These are phyloP conservation scores for Tinospora cordifolia DNA, from an alignment of 164 flowering plant species.

Conservation along the genomic window DNA sequence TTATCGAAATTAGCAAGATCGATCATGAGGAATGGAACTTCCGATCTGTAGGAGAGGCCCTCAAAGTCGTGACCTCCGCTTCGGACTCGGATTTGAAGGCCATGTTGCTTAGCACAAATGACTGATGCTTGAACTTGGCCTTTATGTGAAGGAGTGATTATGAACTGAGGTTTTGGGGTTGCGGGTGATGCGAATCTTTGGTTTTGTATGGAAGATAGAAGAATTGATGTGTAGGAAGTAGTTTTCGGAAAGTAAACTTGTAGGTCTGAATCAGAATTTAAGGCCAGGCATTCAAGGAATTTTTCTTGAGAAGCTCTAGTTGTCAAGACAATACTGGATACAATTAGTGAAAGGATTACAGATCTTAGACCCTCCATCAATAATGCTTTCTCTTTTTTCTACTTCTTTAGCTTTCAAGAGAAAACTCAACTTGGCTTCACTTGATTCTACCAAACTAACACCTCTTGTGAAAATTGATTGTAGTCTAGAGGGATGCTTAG, in stretches of 20 bases:
- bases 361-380: background rate
- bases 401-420: background rate
- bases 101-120: background rate
- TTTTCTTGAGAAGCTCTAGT: background rate
- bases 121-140: constrained; percentile 2
- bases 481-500: no score
- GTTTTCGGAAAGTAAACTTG: background rate
- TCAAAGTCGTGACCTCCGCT: constrained; percentile 3
- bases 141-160: background rate
- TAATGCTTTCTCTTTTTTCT: background rate
- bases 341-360: background rate
- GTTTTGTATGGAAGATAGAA: background rate
- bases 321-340: background rate
- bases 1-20: background rate
- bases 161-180: background rate
- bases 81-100: background rate
- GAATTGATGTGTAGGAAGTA: background rate
- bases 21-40: background rate
- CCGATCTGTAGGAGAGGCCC: background rate
- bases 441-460: no score
- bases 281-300: background rate
- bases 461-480: no score
- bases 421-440: background rate
- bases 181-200: background rate
- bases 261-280: background rate